Base-by-base conservation (phyloP, 176 grass and related monocot genomes). In the Eleusine coracana region DNA sequence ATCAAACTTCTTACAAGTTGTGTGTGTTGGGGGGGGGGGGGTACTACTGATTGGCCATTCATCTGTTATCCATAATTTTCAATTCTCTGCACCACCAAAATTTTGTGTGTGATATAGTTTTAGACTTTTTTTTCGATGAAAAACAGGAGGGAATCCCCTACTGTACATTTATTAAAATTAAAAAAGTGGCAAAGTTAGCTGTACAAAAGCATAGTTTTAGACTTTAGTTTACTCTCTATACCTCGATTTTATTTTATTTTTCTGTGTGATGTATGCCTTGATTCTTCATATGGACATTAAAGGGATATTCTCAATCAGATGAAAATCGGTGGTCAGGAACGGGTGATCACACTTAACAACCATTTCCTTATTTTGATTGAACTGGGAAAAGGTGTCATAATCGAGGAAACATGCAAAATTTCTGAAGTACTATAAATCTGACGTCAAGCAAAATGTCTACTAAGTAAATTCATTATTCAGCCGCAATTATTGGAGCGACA, bases 1-100 rank as follows among this genome's bases (percentile, higher is more conserved):
- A 66, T 45, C 59, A 13, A 73, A 66, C 36, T 80, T 86, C n/a
- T 73, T 73, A 50, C 69, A 86, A 80, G 68, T 45, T 25, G 25
- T 25, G 25, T 25, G 25, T 25, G 25, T 25, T 25, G 25, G 25
- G 25, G 25, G 25, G 25, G 66, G 84, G 17, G 21, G 50, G 27
- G 23, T 39, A 51, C 34, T 76, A 80, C 25, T 87, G 62, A 62
- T 76, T 68, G 63, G 37, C 36, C 17, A 50, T 11, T 39, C 48
- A 13, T 70, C 7, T 16, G 2, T 16, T 34, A 12, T 41, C 3
- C 56, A 62, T 62, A 71, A 12, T 50, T 78, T 52, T 80, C 37
- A 45, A 31, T 73, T 79, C 5, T 75, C 9, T 67, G 23, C 61
- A 44, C 16, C 41, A n/a, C 1, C 29, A 29, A 71, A 78, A 64